Conservation (phyloP, 2,329 filamentous ascomycete genomes). For the Cadophora sp. region DNA sequence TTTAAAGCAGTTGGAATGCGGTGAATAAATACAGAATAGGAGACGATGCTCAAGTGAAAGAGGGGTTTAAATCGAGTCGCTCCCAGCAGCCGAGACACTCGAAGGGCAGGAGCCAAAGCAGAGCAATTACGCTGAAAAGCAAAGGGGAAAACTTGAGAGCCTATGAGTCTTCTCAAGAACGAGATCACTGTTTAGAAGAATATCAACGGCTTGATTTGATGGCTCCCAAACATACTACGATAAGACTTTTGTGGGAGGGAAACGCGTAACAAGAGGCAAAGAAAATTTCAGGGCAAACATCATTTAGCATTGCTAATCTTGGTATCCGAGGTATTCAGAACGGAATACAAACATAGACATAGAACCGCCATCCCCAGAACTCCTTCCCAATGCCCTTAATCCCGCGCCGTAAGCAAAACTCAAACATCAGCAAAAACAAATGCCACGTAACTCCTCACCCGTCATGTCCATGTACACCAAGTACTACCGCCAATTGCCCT, state of each 20-base stretch:
- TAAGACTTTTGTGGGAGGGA: background rate
- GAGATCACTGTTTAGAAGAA: no score
- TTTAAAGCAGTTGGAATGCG: no score
- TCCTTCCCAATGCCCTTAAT: conserved; percentile 12
- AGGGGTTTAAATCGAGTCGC: no score
- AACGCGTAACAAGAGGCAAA: background rate
- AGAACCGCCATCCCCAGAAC: conserved; percentile 25
- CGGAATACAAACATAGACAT: conserved; percentile 27
- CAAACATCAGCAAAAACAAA: conserved; percentile 14
- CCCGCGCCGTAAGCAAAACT: conserved; percentile 17
- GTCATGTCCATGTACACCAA: background rate
- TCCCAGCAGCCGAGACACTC: no score
- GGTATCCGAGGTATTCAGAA: conserved; percentile 30
- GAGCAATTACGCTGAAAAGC: no score
- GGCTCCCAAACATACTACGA: background rate
- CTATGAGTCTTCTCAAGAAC: no score
- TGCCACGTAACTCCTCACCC: background rate
- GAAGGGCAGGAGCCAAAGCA: no score
- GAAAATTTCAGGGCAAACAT: conserved; percentile 9
- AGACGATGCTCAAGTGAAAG: no score
- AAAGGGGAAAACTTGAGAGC: no score
- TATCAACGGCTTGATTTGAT: no score
- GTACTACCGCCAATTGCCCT: conserved; percentile 79
- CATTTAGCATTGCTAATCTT: conserved; percentile 29
- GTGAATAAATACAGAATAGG: no score